phyloP scores from a whole-genome alignment of 768 basidiomycete genomes.

The Xanthoconium purpureum region DNA sequence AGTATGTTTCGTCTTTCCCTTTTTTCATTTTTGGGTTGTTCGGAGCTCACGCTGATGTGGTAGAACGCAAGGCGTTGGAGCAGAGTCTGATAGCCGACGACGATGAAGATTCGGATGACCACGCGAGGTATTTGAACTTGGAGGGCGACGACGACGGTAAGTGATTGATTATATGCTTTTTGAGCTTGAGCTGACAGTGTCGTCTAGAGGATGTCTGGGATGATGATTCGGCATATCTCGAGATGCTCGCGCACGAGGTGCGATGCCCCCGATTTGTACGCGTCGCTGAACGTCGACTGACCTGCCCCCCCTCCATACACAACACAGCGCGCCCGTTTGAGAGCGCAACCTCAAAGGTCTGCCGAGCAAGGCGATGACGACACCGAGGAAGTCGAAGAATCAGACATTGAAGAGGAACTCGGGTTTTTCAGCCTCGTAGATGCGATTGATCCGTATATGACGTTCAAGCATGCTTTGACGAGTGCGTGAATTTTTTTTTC shows the following conservation, averaged over 20 bases:
- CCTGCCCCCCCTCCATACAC: constrained; percentile 39
- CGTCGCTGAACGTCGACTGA: too few species aligned
- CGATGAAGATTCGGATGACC: constrained; percentile 48
- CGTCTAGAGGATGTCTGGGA: constrained; percentile 82
- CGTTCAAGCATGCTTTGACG: constrained; percentile 76
- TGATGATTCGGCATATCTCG: constrained; percentile 83
- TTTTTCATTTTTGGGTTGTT: neutral
- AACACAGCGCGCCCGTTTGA: constrained; percentile 71
- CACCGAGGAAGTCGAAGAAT: constrained; percentile 48
- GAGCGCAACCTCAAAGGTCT: constrained; percentile 53
- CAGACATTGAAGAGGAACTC: constrained; percentile 76
- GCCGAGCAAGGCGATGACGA: constrained; percentile 26
- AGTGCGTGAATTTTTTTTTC: constrained; percentile 38
- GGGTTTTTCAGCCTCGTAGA: constrained; percentile 85
- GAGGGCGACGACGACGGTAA: constrained; percentile 63
- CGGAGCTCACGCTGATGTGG: neutral
- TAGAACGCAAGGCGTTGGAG: constrained; percentile 62
- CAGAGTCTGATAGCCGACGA: constrained; percentile 44
- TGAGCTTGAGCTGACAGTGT: neutral
- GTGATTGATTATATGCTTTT: constrained; percentile 10
- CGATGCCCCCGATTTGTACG: too few species aligned
- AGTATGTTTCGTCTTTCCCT: constrained; percentile 40
- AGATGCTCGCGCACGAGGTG: constrained; percentile 82
- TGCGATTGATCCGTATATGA: constrained; percentile 68
- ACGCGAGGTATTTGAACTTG: constrained; percentile 52